Base-by-base conservation (phyloP, 208 protist genomes). In the Leishmania martiniquensis region DNA sequence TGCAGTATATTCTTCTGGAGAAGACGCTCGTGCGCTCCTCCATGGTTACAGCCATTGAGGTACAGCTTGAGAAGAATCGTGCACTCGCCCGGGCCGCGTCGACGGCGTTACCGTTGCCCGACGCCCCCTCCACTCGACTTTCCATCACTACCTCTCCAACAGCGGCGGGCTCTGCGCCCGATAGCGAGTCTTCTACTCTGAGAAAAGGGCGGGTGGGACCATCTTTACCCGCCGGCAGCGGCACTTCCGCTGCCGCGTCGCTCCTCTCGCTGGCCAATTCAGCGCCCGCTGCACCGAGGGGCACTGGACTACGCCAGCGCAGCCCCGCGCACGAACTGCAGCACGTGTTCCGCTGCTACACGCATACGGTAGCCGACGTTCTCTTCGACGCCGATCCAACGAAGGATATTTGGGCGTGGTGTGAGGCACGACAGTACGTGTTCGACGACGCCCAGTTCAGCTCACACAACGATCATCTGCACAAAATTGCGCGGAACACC, bases 371-470 rank as follows among this genome's bases (percentile, higher is more conserved):
- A 32, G 79, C 87, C 59, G 81, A 88, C 1, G 29, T 91, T 13
- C 81, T 97, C 1, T 95, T 95, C 76, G 91, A 97, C 77, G 85
- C 85, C 12, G 85, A 96, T 72, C 92, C 92, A 1, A 80, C 93
- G 20, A 51, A 78, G 0, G 72, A 75, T 25, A 60, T 96, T 17
- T 76, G 83, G 52, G 20, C 77, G 39, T 80, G 91, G 25, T 96
- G 92, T 75, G 69, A 81, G 60, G 68, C 80, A 10, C 72, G 85
- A 0, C 71, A 89, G 29, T 81, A 76, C 68, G 85, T 80, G 70
- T 97, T 96, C 81, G 82, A 90, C 72, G 94, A 97, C 71, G 70
- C 77, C 0, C 88, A 97, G 81, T 96, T 97, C 77, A 79, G 81
- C 45, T 75, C 86, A 0, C 84, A 90, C 80, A 87, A 91, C 73